Evolutionary conservation across 495 filamentous ascomycete species (phyloP).

Genomic region (Penicillium paxilli): DNA sequence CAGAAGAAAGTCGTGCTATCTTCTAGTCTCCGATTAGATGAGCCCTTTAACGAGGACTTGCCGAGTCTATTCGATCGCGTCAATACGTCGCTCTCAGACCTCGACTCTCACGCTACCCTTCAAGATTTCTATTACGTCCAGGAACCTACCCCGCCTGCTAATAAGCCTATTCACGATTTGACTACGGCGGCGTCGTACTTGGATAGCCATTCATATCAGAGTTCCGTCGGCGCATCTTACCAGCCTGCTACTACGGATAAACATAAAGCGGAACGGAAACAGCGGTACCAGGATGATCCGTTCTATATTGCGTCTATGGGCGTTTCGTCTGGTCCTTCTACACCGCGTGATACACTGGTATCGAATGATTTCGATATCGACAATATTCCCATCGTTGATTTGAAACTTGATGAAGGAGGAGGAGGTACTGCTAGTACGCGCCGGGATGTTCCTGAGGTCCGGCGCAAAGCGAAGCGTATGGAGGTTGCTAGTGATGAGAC

Average conservation of each 20-base stretch:
- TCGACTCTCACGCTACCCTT: slow-evolving; percentile 32
- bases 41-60: slow-evolving; percentile 78
- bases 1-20: slow-evolving; percentile 87
- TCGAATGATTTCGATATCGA: slow-evolving; percentile 84
- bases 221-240: slow-evolving; percentile 54
- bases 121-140: slow-evolving; percentile 70
- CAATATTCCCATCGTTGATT: slow-evolving; percentile 90
- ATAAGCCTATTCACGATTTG: slow-evolving; percentile 30
- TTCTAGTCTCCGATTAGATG: slow-evolving; percentile 67
- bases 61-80: slow-evolving; percentile 50
- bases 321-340: slow-evolving; percentile 52
- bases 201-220: slow-evolving; percentile 65
- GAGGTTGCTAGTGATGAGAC: slow-evolving; percentile 64
- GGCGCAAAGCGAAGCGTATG: slow-evolving; percentile 44
- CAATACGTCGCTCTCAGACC: slow-evolving; percentile 3
- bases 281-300: slow-evolving; percentile 87
- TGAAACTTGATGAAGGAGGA: slow-evolving; percentile 62
- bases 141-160: slow-evolving; percentile 25
- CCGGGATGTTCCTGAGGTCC: slow-evolving; percentile 19
- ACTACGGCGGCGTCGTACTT: slow-evolving; percentile 14
- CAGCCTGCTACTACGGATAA: slow-evolving; percentile 63
- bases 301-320: slow-evolving; percentile 79
- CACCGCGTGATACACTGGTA: slow-evolving; percentile 69
- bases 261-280: slow-evolving; percentile 66
- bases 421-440: slow-evolving; percentile 1